These are phyloP conservation scores for Daedaleopsis nitida DNA, from an alignment of 768 basidiomycete genomes.

Conservation along the genomic window DNA sequence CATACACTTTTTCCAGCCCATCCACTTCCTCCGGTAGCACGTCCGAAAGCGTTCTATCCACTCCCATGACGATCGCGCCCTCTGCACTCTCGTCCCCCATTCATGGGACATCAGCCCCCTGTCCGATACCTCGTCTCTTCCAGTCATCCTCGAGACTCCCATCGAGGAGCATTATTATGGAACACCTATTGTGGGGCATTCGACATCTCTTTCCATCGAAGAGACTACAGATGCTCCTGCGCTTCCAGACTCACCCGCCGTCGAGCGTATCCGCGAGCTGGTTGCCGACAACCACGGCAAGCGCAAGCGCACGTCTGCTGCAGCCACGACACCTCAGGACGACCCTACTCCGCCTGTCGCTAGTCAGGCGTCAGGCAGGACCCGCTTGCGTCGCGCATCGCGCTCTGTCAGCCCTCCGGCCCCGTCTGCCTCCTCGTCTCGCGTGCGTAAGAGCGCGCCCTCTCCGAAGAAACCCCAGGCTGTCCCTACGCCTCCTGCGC, in stretches of 20 bases:
- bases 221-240: background rate
- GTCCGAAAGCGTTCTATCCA: background rate
- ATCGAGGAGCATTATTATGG: background rate
- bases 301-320: background rate
- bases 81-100: slow-evolving; percentile 1
- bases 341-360: background rate
- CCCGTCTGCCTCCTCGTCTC: background rate
- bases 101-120: background rate
- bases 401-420: background rate
- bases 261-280: background rate
- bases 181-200: background rate
- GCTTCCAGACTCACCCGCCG: background rate
- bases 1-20: background rate
- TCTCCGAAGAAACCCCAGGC: background rate
- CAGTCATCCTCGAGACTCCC: background rate
- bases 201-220: background rate
- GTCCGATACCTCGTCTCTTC: background rate
- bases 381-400: background rate
- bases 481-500: background rate
- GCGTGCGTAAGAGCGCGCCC: background rate
- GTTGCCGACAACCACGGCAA: background rate
- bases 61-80: slow-evolving; percentile 1
- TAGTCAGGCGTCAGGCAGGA: background rate
- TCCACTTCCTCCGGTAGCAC: background rate
- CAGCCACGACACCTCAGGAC: background rate